Evolutionary conservation across 2,329 filamentous ascomycete species (phyloP), one percentile per base, ranked within the genome.

Genomic region (Diplodia mutila): DNA sequence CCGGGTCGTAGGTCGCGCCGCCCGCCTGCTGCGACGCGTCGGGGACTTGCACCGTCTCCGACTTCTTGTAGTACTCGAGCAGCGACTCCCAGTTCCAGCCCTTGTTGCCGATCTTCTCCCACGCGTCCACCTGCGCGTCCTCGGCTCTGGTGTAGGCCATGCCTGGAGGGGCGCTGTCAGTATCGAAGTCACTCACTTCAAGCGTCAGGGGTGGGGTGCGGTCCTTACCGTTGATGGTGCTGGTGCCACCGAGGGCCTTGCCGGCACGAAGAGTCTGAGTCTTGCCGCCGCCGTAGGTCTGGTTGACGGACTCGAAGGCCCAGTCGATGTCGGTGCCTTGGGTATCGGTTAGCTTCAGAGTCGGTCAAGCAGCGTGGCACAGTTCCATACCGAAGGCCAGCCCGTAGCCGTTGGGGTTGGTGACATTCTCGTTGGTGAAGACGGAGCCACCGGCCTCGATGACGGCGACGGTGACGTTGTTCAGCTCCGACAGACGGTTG

Each of bases 211-310:
- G n/a, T 8, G 11, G 29, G 34, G n/a, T 8, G 23, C 21, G 3
- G 5, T 37, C 18, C 59, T 51, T 61, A 72, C 77, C 80, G 71
- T 83, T 83, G 65, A 83, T 81, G 11, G 75, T 73, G 18, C 78
- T 81, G 3, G 79, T 80, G 6, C 80, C 82, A 52, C 79, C 80
- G 2, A 83, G 70, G 0, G 78, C 80, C 69, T 80, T 83, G 2
- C 80, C 81, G n/a, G 79, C 78, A 53, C 55, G 61, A 18, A 61
- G 42, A 42, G 69, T 69, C 55, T 46, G 69, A 37, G 51, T 61
- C 29, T 66, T 65, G 49, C 37, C 55, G 42, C 49, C 74, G 2
- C 72, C 76, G 72, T 80, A 80, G 29, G 72, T 76, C 68, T 83
- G 81, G 16, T 75, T 73, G 5, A 71, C 75, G 23, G 77, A 81